phyloP scores from a whole-genome alignment of 177 flowering plant species.

The Vitis hybrid region DNA sequence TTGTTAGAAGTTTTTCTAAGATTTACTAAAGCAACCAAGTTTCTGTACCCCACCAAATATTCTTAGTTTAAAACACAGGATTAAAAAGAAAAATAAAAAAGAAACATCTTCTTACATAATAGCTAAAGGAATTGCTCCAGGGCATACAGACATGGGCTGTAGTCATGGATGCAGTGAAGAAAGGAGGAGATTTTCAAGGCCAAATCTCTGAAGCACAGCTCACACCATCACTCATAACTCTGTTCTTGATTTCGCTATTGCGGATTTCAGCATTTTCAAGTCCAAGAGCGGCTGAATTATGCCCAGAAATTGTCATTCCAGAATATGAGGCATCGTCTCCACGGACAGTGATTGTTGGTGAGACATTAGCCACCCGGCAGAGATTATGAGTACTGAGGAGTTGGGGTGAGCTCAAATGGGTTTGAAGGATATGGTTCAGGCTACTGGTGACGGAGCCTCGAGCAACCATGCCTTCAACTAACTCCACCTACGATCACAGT shows the following conservation, averaged over 20 bases:
- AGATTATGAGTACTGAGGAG: conserved; percentile 21
- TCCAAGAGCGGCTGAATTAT: conserved; percentile 24
- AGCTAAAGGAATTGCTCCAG: too few relatives aligned
- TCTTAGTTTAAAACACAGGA: too few relatives aligned
- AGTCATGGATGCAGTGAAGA: neutral
- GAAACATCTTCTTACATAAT: too few relatives aligned
- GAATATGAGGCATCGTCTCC: conserved; percentile 35
- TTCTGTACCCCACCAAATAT: too few relatives aligned
- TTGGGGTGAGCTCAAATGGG: conserved; percentile 37
- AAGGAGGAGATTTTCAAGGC: conserved; percentile 30
- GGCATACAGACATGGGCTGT: neutral
- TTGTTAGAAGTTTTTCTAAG: too few relatives aligned
- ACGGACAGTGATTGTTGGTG: conserved; percentile 37
- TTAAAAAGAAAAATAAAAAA: too few relatives aligned
- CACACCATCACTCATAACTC: conserved; percentile 33
- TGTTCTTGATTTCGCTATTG: conserved; percentile 21
- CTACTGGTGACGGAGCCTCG: conserved; percentile 59
- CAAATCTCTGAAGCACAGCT: conserved; percentile 54
- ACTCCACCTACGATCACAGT: conserved; percentile 46
- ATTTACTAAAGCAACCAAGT: too few relatives aligned
- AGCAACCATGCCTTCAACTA: conserved; percentile 72
- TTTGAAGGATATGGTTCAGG: conserved; percentile 62
- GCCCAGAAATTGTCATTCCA: conserved; percentile 23
- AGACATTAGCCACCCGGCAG: conserved; percentile 24
- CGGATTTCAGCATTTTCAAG: conserved; percentile 18